A percentile compares a stretch with the other conserved stretches of the same genome.
Evolutionary conservation across 257 asterid genomes (phyloP).

Genomic region (Voacanga thouarsii): DNA sequence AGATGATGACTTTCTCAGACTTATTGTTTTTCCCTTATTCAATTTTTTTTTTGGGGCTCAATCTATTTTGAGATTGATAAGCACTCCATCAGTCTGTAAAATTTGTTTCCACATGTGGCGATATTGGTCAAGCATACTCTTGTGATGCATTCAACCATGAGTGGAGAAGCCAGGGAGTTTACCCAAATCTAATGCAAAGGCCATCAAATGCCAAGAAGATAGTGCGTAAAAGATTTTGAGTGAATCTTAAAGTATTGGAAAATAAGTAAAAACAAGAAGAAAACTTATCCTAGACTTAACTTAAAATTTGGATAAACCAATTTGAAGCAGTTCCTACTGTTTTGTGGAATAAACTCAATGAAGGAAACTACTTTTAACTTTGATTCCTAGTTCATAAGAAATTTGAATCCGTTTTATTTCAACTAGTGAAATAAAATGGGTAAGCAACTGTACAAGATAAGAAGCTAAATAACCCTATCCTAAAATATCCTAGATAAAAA

Average conservation of each 20-base stretch:
- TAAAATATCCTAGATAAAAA: not conserved
- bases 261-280: not conserved
- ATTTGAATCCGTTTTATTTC: not conserved
- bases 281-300: not conserved
- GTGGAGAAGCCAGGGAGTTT: not conserved
- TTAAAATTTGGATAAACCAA: not conserved
- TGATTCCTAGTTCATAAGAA: not conserved
- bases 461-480: not conserved
- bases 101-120: not conserved
- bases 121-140: not conserved
- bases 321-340: not conserved
- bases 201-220: not conserved
- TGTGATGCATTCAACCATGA: not conserved
- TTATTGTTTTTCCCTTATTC: not conserved
- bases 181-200: not conserved
- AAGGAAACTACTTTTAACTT: not conserved
- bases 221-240: not conserved
- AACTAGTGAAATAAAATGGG: not conserved
- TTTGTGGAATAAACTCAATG: not conserved
- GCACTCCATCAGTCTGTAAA: not conserved
- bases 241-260: not conserved
- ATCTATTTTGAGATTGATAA: not conserved
- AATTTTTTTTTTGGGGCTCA: not conserved
- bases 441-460: not conserved
- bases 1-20: not conserved